Conservation (phyloP, 805 yeast species). For the Henningerozyma blattae region DNA sequence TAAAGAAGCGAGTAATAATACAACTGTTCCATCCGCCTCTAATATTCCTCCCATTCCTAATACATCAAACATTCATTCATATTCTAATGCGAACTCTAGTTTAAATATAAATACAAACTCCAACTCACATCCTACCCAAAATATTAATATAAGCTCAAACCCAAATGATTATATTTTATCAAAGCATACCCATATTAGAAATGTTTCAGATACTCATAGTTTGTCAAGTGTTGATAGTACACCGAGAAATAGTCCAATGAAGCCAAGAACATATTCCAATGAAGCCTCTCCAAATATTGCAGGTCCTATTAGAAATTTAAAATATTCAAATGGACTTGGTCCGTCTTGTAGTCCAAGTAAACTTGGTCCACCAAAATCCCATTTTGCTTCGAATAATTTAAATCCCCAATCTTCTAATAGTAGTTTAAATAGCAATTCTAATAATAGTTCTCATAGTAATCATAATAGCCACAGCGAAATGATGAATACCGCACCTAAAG, state of each 20-base stretch:
- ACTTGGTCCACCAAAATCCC: background rate
- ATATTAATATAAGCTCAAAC: too few relatives aligned
- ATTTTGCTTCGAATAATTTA: background rate
- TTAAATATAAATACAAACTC: too few relatives aligned
- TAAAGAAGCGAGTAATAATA: background rate
- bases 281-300: background rate
- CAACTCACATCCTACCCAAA: too few relatives aligned
- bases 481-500: constrained; percentile 3
- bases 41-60: background rate
- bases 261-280: background rate
- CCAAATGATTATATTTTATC: constrained; percentile 9
- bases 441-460: background rate
- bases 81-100: too few relatives aligned
- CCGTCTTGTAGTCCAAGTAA: too few relatives aligned
- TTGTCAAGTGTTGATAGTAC: constrained; percentile 18
- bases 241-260: constrained; percentile 15
- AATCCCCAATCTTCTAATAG: background rate
- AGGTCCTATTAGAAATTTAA: background rate
- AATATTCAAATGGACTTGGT: too few relatives aligned
- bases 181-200: constrained; percentile 13
- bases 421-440: background rate
- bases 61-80: background rate
- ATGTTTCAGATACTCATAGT: constrained; percentile 21
- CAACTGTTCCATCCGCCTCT: background rate
- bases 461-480: background rate